A percentile compares a stretch with the other conserved stretches of the same genome.
Conservation (phyloP, 2,329 filamentous ascomycete species). For the Cladosporium sp. region DNA sequence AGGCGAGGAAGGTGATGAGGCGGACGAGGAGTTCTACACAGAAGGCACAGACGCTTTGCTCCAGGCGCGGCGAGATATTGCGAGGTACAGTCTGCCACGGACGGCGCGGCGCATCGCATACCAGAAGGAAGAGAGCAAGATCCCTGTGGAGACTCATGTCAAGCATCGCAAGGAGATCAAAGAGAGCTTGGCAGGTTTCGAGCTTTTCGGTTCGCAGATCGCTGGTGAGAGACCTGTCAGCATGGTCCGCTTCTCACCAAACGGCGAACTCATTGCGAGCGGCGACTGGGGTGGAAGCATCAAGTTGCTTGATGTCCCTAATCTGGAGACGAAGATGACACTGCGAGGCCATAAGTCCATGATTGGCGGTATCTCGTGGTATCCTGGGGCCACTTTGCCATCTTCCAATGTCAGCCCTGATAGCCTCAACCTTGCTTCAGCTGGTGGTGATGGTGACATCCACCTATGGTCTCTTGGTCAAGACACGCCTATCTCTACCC, state of each 20-base stretch:
- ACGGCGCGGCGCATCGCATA: constrained; percentile 74
- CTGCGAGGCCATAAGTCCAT: constrained; percentile 85
- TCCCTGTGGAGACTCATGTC: constrained; percentile 84
- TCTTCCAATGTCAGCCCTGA: constrained; percentile 66
- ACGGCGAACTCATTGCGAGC: constrained; percentile 77
- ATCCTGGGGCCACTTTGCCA: constrained; percentile 75
- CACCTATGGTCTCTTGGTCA: constrained; percentile 87
- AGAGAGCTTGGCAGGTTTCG: constrained; percentile 76
- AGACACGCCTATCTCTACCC: constrained; percentile 79
- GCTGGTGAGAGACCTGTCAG: constrained; percentile 88
- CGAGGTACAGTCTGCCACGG: constrained; percentile 77
- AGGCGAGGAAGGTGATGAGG: constrained; percentile 65
- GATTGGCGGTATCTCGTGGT: constrained; percentile 88
- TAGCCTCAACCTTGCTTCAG: constrained; percentile 81
- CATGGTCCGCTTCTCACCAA: constrained; percentile 87
- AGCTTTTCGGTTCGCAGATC: constrained; percentile 90
- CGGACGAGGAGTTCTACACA: constrained; percentile 94
- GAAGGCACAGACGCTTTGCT: constrained; percentile 73
- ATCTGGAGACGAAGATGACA: constrained; percentile 71
- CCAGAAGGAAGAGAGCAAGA: constrained; percentile 77
- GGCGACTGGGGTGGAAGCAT: constrained; percentile 93
- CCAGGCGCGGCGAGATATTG: constrained; percentile 74
- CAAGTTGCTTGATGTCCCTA: constrained; percentile 80
- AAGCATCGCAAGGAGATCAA: constrained; percentile 89
- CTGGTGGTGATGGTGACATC: constrained; percentile 83